Evolutionary conservation across 768 basidiomycete species (phyloP).

Genomic region (Asterophora lycoperdoides): DNA sequence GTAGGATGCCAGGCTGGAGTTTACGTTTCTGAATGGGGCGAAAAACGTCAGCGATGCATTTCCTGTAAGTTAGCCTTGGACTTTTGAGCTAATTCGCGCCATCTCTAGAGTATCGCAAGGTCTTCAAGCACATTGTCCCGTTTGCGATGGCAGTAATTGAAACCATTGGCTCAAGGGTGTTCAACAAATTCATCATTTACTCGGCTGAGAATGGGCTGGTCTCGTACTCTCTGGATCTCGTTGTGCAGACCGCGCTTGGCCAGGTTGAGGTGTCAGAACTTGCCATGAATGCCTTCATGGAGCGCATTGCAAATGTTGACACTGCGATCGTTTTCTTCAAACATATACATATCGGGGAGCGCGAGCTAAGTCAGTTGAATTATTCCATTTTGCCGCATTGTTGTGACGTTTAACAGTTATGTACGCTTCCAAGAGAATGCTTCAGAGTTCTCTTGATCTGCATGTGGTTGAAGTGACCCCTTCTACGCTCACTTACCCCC

Average conservation of each 20-base stretch:
- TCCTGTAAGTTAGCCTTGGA: neutral
- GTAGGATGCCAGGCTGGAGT: conserved; percentile 67
- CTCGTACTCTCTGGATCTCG: conserved; percentile 68
- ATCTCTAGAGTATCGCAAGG: conserved; percentile 50
- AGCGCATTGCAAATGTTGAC: conserved; percentile 54
- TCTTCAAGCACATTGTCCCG: conserved; percentile 47
- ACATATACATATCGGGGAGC: conserved; percentile 47
- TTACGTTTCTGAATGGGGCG: conserved; percentile 55
- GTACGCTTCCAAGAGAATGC: conserved; percentile 58
- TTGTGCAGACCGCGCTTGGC: conserved; percentile 55
- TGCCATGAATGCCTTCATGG: conserved; percentile 52
- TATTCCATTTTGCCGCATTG: neutral
- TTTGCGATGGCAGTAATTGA: conserved; percentile 56
- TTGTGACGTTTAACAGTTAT: conserved; percentile 44
- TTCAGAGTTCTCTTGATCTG: conserved; percentile 51
- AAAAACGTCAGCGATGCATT: conserved; percentile 37
- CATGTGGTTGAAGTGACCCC: conserved; percentile 56
- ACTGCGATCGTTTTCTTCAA: conserved; percentile 59
- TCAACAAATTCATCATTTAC: conserved; percentile 68
- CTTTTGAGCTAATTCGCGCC: neutral
- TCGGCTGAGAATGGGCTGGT: conserved; percentile 46
- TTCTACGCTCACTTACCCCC: conserved; percentile 30
- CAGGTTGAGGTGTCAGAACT: conserved; percentile 37
- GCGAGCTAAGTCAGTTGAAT: conserved; percentile 49
- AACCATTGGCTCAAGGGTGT: conserved; percentile 34